Percentiles rank a stretch among this genome's conserved stretches.
Conservation (phyloP, 2,329 filamentous ascomycete species). For the Harringtonia aguacate region DNA sequence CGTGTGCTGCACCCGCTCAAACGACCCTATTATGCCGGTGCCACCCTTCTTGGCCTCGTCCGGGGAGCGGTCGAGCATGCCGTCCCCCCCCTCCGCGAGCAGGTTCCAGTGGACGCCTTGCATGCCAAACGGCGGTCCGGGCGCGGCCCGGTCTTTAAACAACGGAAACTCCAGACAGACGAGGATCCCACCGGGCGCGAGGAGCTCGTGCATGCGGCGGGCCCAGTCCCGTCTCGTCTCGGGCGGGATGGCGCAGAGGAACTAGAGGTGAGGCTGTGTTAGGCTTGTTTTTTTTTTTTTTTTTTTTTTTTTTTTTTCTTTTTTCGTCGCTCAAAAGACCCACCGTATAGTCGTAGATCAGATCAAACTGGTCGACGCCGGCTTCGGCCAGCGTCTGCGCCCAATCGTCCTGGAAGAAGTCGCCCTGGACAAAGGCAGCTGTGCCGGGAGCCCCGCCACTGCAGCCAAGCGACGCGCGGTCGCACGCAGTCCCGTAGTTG, state of each 20-base stretch:
- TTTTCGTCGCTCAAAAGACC: conserved; percentile 4
- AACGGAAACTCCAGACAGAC: conserved; percentile 30
- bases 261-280: conserved; percentile 12
- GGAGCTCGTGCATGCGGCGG: conserved; percentile 18
- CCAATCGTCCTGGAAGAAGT: conserved; percentile 37
- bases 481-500: conserved; percentile 3
- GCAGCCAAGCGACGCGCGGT: neutral
- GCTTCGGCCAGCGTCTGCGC: neutral
- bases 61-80: conserved; percentile 2
- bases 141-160: conserved; percentile 19
- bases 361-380: conserved; percentile 31
- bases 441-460: conserved; percentile 16
- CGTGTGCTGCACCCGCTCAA: neutral
- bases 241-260: conserved; percentile 20
- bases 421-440: conserved; percentile 31
- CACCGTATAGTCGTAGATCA: conserved; percentile 28
- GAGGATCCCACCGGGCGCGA: conserved; percentile 19
- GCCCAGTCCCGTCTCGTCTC: conserved; percentile 17
- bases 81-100: conserved; percentile 18
- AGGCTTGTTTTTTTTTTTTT: neutral
- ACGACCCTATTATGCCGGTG: neutral
- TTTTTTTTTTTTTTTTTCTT: neutral
- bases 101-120: conserved; percentile 24
- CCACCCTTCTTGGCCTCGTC: neutral
- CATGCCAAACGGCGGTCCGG: conserved; percentile 27